These are phyloP conservation scores for Alternaria novae-zelandiae DNA, from an alignment of 2,329 filamentous ascomycete genomes.

Conservation along the genomic window DNA sequence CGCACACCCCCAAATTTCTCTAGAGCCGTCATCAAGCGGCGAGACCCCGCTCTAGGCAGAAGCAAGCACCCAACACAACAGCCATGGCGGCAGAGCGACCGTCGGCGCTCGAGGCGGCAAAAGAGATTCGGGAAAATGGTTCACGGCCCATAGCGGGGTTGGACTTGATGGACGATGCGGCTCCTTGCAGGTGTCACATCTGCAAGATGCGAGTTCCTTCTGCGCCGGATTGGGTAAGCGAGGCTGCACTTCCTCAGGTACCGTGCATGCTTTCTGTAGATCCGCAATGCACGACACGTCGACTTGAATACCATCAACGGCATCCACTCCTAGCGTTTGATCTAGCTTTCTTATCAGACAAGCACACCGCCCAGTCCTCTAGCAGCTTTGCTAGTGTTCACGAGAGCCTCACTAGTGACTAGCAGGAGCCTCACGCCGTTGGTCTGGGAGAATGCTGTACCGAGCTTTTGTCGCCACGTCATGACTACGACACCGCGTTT, in stretches of 20 bases:
- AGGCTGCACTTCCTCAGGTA: not conserved
- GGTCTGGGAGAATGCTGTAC: not conserved
- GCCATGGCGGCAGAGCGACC: not conserved
- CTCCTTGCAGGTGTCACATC: not conserved
- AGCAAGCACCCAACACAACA: slow-evolving; percentile 3
- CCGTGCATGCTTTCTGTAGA: not conserved
- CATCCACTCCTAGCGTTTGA: not conserved
- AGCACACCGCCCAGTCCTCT: not conserved
- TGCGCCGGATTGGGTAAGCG: slow-evolving; percentile 4
- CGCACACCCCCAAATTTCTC: not conserved
- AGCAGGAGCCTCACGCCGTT: not conserved
- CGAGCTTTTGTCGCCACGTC: not conserved
- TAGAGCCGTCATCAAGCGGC: not conserved
- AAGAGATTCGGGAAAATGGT: not conserved
- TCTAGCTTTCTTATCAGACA: not conserved
- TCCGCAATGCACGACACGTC: not conserved
- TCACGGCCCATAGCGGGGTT: not conserved
- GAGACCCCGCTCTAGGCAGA: slow-evolving; percentile 10
- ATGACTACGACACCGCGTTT: not conserved
- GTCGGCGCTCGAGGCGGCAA: slow-evolving; percentile 2
- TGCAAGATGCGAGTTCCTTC: not conserved
- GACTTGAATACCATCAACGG: not conserved
- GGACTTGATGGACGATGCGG: not conserved
- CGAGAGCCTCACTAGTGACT: not conserved
- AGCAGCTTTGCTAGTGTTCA: not conserved